Evolutionary conservation across 1,284 basidiomycete species (phyloP), one percentile per base, ranked within the genome.

Genomic region (Trichosporon coremiiforme): DNA sequence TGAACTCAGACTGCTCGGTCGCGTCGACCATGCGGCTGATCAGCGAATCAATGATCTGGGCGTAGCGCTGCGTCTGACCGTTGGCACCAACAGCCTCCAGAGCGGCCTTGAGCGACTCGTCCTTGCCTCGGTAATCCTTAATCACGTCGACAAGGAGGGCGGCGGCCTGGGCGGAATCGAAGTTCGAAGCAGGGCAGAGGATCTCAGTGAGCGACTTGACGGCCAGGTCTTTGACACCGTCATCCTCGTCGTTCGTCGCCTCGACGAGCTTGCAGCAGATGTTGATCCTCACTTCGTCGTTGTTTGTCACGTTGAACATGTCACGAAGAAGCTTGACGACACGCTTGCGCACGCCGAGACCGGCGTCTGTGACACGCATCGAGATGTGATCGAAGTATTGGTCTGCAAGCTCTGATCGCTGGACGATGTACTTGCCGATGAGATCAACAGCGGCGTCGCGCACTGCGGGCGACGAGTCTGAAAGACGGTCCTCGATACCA

Each of bases 381-480:
- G 91, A 89, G 47, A 99, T 91, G 80, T 90, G 89, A 47, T 88
- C 87, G 78, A 95, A 95, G 83, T 98, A 97, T 73, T 92, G 88
- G 2, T 88, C 87, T 0, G 93, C 92, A 31, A 97, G 89, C 69
- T 90, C 89, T 0, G 93, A 92, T 2, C 91, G 90, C 70, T 93
- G 90, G 31, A 95, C 88, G 83, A 98, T 90, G 78, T 98, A 97
- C 83, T 94, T 96, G 33, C 96, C 95, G 70, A 99, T 92, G 64
- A 99, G 85, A 72, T 97, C 95, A 8, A 99, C 92, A 5, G 95
- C 94, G 4, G 94, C 93, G 81, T 99, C 97, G 41, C 96, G 90
- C n/a, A 99, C 97, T 29, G 91, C 91, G 0, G 95, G 90, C 0
- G 95, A 98, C 69, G 88, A 90, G 77, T 99, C 96, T 2, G 91